These are phyloP conservation scores for Suillus luteus DNA, from an alignment of 768 basidiomycete genomes.

Conservation along the genomic window DNA sequence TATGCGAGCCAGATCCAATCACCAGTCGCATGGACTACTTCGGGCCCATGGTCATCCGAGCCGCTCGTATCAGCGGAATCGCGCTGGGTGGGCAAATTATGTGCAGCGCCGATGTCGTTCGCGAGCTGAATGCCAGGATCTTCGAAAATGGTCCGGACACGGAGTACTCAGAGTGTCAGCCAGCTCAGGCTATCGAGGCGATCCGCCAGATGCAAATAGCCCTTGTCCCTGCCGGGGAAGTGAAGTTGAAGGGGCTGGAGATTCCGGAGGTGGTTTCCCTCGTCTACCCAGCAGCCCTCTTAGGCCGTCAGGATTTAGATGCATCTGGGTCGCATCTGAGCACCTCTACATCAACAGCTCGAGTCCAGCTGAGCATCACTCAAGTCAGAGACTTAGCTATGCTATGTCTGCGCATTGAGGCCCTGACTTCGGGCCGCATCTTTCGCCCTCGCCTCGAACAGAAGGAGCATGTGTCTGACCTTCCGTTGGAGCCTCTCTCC, in stretches of 20 bases:
- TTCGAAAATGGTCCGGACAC: constrained; percentile 57
- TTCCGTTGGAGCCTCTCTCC: constrained; percentile 10
- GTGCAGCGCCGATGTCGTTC: constrained; percentile 84
- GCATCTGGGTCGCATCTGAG: constrained; percentile 27
- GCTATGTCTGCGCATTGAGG: constrained; percentile 79
- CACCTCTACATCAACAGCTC: constrained; percentile 23
- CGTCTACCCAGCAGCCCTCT: constrained; percentile 76
- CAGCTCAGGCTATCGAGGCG: constrained; percentile 66
- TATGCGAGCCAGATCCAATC: constrained; percentile 89
- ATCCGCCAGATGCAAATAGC: constrained; percentile 71
- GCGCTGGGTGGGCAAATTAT: constrained; percentile 94
- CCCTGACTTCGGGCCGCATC: constrained; percentile 62
- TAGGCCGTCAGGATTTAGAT: constrained; percentile 66
- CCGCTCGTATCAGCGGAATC: constrained; percentile 78
- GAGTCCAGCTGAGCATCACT: constrained; percentile 68
- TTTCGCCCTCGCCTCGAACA: constrained; percentile 54
- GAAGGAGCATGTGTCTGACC: constrained; percentile 33
- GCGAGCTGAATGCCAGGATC: constrained; percentile 71
- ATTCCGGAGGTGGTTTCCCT: constrained; percentile 85
- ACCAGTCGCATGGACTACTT: constrained; percentile 98
- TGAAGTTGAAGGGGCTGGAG: constrained; percentile 93
- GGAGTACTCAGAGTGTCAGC: constrained; percentile 59
- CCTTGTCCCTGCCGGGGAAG: constrained; percentile 80
- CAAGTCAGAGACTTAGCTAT: constrained; percentile 75
- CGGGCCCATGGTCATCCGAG: constrained; percentile 93